phyloP scores from a whole-genome alignment of 805 yeast species.

The Candida khao-thaluensis region DNA sequence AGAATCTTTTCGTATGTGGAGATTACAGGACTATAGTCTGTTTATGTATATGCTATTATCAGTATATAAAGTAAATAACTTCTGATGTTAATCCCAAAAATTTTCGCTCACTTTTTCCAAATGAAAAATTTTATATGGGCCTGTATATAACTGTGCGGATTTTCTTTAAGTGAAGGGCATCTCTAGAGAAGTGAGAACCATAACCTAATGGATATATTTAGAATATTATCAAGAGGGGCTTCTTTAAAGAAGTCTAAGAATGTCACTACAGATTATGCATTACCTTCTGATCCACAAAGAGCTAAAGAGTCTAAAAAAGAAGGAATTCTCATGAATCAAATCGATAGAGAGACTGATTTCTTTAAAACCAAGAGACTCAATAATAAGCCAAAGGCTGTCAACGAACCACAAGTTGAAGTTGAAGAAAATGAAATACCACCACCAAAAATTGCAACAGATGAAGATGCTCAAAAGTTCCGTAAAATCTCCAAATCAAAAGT shows the following conservation, averaged over 20 bases:
- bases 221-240: conserved; percentile 85
- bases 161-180: neutral
- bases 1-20: too few relatives aligned
- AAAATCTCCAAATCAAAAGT: conserved; percentile 64
- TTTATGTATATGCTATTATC: too few relatives aligned
- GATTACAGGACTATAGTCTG: too few relatives aligned
- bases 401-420: conserved; percentile 18
- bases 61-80: too few relatives aligned
- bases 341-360: conserved; percentile 78
- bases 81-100: too few relatives aligned
- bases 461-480: conserved; percentile 63
- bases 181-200: too few relatives aligned
- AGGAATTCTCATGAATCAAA: conserved; percentile 44
- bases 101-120: conserved; percentile 7
- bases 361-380: conserved; percentile 58
- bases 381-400: conserved; percentile 3
- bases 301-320: conserved; percentile 31
- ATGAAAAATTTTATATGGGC: conserved; percentile 8
- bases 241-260: conserved; percentile 59
- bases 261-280: conserved; percentile 42
- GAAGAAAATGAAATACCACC: conserved; percentile 30
- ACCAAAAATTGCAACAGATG: conserved; percentile 47
- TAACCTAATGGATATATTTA: conserved; percentile 76
- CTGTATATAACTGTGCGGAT: conserved; percentile 1
- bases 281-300: conserved; percentile 24